phyloP scores from a whole-genome alignment of 108 stramenopile species.

The Cyclotella sp. region DNA sequence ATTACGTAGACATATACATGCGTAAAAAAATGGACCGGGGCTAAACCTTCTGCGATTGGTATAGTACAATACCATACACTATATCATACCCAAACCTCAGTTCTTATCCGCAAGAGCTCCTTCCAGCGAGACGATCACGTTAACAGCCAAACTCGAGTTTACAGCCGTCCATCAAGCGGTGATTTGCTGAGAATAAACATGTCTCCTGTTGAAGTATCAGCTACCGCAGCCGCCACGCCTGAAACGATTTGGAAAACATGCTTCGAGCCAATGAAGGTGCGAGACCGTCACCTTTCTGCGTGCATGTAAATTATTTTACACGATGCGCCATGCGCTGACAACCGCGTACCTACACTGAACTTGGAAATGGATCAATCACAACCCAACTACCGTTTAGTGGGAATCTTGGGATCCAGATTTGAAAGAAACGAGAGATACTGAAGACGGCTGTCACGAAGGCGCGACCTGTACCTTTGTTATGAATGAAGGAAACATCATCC shows the following conservation, averaged over 20 bases:
- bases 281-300: background rate
- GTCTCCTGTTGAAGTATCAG: constrained; percentile 31
- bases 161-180: background rate
- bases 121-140: background rate
- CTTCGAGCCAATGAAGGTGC: constrained; percentile 51
- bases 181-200: background rate
- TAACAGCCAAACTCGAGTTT: background rate
- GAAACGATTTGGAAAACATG: constrained; percentile 56
- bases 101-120: too few species aligned
- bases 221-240: constrained; percentile 43
- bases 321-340: background rate
- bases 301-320: background rate
- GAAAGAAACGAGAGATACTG: constrained; percentile 31
- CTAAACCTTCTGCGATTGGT: too few species aligned
- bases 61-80: too few species aligned
- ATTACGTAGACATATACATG: too few species aligned
- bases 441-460: constrained; percentile 46
- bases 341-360: too few species aligned
- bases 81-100: too few species aligned
- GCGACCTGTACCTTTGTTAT: constrained; percentile 54
- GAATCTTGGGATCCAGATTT: constrained; percentile 60
- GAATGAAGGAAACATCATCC: constrained; percentile 53
- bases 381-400: constrained; percentile 17
- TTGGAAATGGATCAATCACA: too few species aligned
- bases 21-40: too few species aligned